A percentile compares a stretch with the other conserved stretches of the same genome.
Evolutionary conservation across 2,329 filamentous ascomycete genomes (phyloP).

Genomic region (Beauveria asiatica): DNA sequence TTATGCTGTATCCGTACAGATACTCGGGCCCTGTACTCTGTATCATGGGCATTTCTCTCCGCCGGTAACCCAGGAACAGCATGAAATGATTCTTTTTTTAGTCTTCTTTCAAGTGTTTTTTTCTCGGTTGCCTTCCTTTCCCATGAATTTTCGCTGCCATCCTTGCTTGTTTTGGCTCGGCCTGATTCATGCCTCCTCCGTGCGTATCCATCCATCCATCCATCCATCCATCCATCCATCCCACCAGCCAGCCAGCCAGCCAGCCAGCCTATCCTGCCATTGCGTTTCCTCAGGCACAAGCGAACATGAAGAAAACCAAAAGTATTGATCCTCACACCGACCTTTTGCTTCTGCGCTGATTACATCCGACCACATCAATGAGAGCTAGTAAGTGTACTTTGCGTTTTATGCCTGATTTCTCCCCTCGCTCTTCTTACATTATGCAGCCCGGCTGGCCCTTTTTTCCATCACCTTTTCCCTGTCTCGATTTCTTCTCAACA

Average conservation of each 20-base stretch:
- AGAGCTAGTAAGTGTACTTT: not conserved
- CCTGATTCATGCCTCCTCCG: constrained; percentile 2
- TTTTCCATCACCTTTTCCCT: not conserved
- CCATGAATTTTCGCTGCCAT: not conserved
- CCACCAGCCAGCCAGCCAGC: not conserved
- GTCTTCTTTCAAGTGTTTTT: not conserved
- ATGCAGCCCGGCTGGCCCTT: not conserved
- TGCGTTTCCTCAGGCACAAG: not conserved
- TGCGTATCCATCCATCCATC: not conserved
- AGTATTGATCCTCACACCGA: not conserved
- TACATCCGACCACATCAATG: too few relatives aligned
- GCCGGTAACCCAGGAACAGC: too few relatives aligned
- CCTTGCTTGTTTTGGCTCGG: not conserved
- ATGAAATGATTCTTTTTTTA: not conserved
- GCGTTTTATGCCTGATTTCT: not conserved
- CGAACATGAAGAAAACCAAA: not conserved
- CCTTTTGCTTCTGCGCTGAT: not conserved
- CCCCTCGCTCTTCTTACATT: not conserved
- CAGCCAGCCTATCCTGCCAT: not conserved
- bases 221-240: constrained; percentile 1
- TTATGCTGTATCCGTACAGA: too few relatives aligned
- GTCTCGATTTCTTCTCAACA: not conserved
- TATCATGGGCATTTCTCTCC: too few relatives aligned
- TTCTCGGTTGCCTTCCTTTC: not conserved
- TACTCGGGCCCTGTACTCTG: too few relatives aligned